Evolutionary conservation across 2,329 filamentous ascomycete genomes (phyloP).

Genomic region (Neurospora sp.): DNA sequence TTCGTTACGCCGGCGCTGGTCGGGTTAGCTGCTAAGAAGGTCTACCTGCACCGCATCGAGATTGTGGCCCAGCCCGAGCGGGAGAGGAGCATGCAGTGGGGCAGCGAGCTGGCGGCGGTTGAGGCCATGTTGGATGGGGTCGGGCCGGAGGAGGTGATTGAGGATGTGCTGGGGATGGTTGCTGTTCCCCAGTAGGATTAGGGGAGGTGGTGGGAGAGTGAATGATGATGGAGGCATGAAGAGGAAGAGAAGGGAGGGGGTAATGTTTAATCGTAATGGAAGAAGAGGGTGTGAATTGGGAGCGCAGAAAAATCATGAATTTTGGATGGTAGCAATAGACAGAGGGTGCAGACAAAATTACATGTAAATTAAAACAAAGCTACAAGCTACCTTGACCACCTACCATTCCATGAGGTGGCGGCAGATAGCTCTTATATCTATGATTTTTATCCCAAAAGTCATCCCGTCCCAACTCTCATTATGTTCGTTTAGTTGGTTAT

Average conservation of each 20-base stretch:
- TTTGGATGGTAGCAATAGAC: background rate
- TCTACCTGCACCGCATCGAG: slow-evolving; percentile 76
- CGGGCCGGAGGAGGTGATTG: slow-evolving; percentile 52
- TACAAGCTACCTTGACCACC: background rate
- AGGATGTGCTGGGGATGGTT: slow-evolving; percentile 52
- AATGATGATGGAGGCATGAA: background rate
- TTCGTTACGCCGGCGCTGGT: slow-evolving; percentile 82
- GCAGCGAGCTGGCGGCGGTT: slow-evolving; percentile 66
- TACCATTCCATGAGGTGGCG: background rate
- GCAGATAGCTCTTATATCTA: background rate
- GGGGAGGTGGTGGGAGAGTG: background rate
- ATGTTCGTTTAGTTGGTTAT: background rate
- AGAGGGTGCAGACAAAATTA: background rate
- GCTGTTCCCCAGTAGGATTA: slow-evolving; percentile 38
- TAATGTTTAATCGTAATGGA: background rate
- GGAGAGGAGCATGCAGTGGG: slow-evolving; percentile 89
- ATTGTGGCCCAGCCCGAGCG: slow-evolving; percentile 53
- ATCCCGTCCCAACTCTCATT: background rate
- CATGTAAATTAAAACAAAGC: background rate
- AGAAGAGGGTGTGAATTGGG: no score
- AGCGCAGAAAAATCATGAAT: no score
- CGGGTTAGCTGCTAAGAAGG: slow-evolving; percentile 70
- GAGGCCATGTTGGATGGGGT: slow-evolving; percentile 53
- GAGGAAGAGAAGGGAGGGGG: background rate
- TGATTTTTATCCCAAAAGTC: background rate